These are phyloP conservation scores for Suillus bovinus DNA, from an alignment of 768 basidiomycete species.

Conservation along the genomic window DNA sequence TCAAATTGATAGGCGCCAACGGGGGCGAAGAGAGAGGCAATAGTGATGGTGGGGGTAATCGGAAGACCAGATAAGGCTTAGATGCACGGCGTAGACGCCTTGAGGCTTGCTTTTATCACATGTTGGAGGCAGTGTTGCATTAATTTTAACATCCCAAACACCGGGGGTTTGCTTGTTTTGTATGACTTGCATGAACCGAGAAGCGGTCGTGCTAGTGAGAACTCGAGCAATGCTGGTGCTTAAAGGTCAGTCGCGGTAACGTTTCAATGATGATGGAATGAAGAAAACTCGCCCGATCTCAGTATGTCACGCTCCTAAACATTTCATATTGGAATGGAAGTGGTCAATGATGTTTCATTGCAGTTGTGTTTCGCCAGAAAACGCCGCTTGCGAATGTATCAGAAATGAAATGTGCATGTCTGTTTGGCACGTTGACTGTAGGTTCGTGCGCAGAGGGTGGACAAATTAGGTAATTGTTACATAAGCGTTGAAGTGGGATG, in stretches of 20 bases:
- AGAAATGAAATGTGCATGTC: background rate
- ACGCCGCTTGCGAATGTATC: background rate
- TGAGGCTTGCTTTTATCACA: background rate
- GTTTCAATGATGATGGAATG: background rate
- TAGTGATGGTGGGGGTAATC: background rate
- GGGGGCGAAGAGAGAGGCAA: background rate
- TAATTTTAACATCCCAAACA: background rate
- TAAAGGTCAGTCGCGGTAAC: background rate
- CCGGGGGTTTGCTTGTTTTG: background rate
- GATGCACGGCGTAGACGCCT: background rate
- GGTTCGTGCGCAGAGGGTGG: slow-evolving; percentile 2
- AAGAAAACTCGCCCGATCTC: background rate
- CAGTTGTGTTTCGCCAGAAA: background rate
- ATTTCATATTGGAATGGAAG: background rate
- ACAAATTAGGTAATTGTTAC: background rate
- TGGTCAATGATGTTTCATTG: background rate
- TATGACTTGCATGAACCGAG: background rate
- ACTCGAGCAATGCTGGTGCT: background rate
- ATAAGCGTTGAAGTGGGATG: slow-evolving; percentile 6
- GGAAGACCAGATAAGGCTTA: background rate
- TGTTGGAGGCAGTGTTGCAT: background rate
- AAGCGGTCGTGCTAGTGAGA: background rate
- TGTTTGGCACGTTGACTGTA: background rate
- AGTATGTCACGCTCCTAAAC: background rate
- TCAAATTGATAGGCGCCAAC: background rate